phyloP scores from a whole-genome alignment of 1,139 yeast species.

The Sugiyamaella sp. region DNA sequence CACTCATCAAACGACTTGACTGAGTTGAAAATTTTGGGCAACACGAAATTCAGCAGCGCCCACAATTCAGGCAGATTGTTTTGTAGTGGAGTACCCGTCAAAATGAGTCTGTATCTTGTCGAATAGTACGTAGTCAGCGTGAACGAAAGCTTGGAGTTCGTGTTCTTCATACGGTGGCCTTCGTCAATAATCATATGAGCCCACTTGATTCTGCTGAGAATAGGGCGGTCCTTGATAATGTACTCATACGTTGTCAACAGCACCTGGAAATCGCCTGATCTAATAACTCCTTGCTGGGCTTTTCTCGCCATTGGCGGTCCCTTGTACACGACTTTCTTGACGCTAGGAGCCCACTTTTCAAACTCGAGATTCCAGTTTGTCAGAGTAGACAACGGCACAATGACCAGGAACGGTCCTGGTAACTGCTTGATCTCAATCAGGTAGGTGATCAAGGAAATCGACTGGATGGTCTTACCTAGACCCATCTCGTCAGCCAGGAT shows the following conservation, averaged over 20 bases:
- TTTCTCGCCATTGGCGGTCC: conserved; percentile 63
- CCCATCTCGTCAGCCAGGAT: conserved; percentile 61
- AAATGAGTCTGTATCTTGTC: conserved; percentile 81
- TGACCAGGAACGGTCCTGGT: conserved; percentile 84
- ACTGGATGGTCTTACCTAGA: conserved; percentile 56
- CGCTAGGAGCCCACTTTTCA: conserved; percentile 86
- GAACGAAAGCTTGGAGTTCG: conserved; percentile 81
- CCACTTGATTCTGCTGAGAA: conserved; percentile 79
- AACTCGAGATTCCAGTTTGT: conserved; percentile 97
- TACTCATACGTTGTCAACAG: conserved; percentile 91
- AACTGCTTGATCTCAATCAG: conserved; percentile 87
- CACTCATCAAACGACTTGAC: conserved; percentile 97
- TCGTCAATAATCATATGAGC: conserved; percentile 98
- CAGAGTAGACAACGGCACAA: conserved; percentile 91
- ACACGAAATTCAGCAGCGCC: conserved; percentile 92
- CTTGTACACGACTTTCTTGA: conserved; percentile 48
- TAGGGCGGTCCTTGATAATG: conserved; percentile 85
- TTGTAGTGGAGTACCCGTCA: conserved; percentile 97
- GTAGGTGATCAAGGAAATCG: conserved; percentile 53
- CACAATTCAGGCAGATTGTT: conserved; percentile 95
- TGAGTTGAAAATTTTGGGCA: conserved; percentile 95
- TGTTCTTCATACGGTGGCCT: conserved; percentile 97
- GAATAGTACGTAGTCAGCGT: conserved; percentile 84
- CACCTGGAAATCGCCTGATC: conserved; percentile 84
- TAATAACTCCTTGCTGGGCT: conserved; percentile 69